Conservation (phyloP, 2,329 filamentous ascomycete species). For the Diaporthe sp. region DNA sequence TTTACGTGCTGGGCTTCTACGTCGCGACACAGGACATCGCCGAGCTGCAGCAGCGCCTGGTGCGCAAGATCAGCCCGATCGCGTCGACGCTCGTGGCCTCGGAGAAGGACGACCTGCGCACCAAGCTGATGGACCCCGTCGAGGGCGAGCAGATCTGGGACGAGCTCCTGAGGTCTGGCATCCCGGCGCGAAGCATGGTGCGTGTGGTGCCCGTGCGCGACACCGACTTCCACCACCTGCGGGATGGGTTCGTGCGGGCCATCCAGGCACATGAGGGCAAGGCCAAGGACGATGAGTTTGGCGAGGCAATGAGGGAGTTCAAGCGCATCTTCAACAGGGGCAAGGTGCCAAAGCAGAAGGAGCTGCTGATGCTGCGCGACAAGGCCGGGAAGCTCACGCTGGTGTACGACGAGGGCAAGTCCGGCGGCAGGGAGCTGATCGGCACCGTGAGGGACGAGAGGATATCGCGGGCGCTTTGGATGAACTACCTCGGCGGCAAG, state of each 20-base stretch:
- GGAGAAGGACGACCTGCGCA: conserved; percentile 81
- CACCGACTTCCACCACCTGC: conserved; percentile 92
- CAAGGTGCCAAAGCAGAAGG: conserved; percentile 82
- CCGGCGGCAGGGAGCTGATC: conserved; percentile 62
- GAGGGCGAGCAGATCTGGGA: conserved; percentile 81
- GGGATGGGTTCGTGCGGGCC: conserved; percentile 90
- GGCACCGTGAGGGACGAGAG: conserved; percentile 83
- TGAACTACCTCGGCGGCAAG: conserved; percentile 88
- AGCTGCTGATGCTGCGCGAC: conserved; percentile 79
- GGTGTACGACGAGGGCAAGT: conserved; percentile 69
- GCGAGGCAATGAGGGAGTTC: conserved; percentile 79
- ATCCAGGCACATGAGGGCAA: conserved; percentile 76
- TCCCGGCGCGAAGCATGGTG: conserved; percentile 78
- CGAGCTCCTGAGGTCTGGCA: conserved; percentile 71
- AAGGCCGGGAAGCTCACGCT: conserved; percentile 73
- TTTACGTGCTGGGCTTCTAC: conserved; percentile 96
- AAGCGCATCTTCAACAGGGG: conserved; percentile 84
- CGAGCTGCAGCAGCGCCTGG: conserved; percentile 80
- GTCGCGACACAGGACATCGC: conserved; percentile 85
- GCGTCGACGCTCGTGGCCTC: conserved; percentile 85
- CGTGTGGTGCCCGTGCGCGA: conserved; percentile 90
- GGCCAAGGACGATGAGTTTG: conserved; percentile 80
- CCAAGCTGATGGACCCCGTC: conserved; percentile 74
- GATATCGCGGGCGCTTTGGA: conserved; percentile 83
- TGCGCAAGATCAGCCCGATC: conserved; percentile 78